A percentile compares a stretch with the other conserved stretches of the same genome.
Conservation (phyloP, 805 yeast genomes). For the Brettanomyces custersianus region DNA sequence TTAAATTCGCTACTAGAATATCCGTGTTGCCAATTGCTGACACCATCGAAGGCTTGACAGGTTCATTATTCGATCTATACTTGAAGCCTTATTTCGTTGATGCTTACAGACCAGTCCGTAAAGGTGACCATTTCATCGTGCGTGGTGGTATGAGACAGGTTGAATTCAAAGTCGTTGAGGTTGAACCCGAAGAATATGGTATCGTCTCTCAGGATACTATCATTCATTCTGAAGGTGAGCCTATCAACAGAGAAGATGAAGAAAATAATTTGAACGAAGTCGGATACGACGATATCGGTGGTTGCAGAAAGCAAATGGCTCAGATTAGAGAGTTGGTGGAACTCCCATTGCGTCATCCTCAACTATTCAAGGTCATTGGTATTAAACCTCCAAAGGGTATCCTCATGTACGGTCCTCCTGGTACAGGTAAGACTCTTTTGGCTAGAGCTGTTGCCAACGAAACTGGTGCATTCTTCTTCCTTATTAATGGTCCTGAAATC, state of each 20-base stretch:
- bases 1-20: constrained; percentile 92
- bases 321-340: constrained; percentile 98
- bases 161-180: constrained; percentile 96
- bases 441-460: constrained; percentile 99
- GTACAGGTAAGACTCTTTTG: constrained; percentile 99
- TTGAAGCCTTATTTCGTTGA: constrained; percentile 97
- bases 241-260: constrained; percentile 96
- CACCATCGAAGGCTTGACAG: constrained; percentile 96
- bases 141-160: constrained; percentile 99
- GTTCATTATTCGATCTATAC: constrained; percentile 91
- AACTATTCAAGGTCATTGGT: constrained; percentile 94
- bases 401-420: constrained; percentile 98
- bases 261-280: constrained; percentile 95
- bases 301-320: constrained; percentile 98
- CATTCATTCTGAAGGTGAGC: constrained; percentile 98
- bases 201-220: constrained; percentile 98
- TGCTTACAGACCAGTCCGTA: constrained; percentile 97
- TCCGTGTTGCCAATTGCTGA: constrained; percentile 96
- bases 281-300: constrained; percentile 98
- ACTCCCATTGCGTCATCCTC: constrained; percentile 96
- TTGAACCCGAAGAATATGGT: constrained; percentile 94
- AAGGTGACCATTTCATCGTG: constrained; percentile 92
- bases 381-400: constrained; percentile 98
- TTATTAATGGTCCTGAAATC: constrained; percentile 98
- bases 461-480: constrained; percentile 97